These are phyloP conservation scores for Aspergillus steynii DNA, from an alignment of 495 filamentous ascomycete species.

Conservation along the genomic window DNA sequence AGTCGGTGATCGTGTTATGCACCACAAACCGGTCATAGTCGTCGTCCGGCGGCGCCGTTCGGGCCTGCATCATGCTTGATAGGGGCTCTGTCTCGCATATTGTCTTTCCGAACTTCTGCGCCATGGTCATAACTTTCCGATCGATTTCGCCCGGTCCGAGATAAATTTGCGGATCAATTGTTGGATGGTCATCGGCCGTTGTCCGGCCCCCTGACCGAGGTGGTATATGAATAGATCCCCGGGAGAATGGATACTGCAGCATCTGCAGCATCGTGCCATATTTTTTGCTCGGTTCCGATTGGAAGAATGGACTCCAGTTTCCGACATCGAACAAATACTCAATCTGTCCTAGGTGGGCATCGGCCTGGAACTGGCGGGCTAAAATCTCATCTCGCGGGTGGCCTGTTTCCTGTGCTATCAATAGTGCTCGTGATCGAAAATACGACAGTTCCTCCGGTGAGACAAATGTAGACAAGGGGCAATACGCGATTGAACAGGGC, in stretches of 20 bases:
- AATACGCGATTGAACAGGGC: conserved; percentile 46
- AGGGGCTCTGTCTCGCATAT: conserved; percentile 46
- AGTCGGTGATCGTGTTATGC: no score
- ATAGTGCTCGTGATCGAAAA: conserved; percentile 7
- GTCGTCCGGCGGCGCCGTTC: conserved; percentile 41
- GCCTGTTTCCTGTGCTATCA: conserved; percentile 5
- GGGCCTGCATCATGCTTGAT: conserved; percentile 34
- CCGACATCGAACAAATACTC: conserved; percentile 53
- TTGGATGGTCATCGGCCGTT: conserved; percentile 13
- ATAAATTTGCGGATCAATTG: conserved; percentile 50
- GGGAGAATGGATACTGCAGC: conserved; percentile 54
- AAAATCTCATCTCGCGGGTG: conserved; percentile 14
- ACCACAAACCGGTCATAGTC: conserved; percentile 22
- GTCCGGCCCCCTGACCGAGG: conserved; percentile 4
- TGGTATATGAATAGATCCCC: conserved; percentile 49
- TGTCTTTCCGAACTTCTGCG: conserved; percentile 41
- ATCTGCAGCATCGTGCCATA: conserved; percentile 55
- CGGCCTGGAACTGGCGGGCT: conserved; percentile 29
- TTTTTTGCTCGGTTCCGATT: conserved; percentile 41
- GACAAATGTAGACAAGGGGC: conserved; percentile 40
- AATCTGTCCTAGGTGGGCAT: conserved; percentile 43
- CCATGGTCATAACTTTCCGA: conserved; percentile 39
- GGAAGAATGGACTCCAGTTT: conserved; percentile 48
- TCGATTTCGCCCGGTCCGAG: conserved; percentile 38
- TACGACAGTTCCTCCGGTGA: conserved; percentile 18